phyloP scores from a whole-genome alignment of 805 yeast species.

The Scheffersomyces stipitis region DNA sequence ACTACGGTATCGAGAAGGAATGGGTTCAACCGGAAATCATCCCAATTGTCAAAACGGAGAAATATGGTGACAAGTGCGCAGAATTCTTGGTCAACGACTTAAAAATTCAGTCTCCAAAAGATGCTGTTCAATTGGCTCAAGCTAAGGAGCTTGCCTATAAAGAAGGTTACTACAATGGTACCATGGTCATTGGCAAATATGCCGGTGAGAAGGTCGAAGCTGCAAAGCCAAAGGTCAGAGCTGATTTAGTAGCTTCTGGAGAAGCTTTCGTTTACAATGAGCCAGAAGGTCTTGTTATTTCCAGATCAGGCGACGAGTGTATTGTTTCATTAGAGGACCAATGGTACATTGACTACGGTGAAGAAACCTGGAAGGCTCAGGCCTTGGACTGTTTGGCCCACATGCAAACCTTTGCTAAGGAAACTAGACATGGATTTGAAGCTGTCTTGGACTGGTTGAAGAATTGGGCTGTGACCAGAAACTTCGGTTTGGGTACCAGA shows the following conservation, averaged over 20 bases:
- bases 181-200: conserved; percentile 75
- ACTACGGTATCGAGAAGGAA: conserved; percentile 76
- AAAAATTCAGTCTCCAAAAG: conserved; percentile 95
- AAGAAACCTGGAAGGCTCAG: conserved; percentile 78
- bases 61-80: conserved; percentile 88
- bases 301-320: conserved; percentile 96
- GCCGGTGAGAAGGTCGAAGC: conserved; percentile 85
- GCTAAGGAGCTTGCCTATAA: conserved; percentile 96
- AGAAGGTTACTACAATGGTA: conserved; percentile 94
- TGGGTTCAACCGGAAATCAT: conserved; percentile 81
- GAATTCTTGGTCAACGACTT: conserved; percentile 77
- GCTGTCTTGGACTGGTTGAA: conserved; percentile 94
- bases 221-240: conserved; percentile 85
- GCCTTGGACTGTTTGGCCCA: conserved; percentile 74
- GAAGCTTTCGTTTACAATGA: conserved; percentile 89
- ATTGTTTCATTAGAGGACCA: conserved; percentile 97
- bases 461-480: conserved; percentile 98
- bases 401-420: conserved; percentile 79
- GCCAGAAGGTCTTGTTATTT: conserved; percentile 86
- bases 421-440: conserved; percentile 88
- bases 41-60: conserved; percentile 75
- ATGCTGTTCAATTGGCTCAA: conserved; percentile 75
- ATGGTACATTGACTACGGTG: conserved; percentile 98
- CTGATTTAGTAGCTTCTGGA: conserved; percentile 73
- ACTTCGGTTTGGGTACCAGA: conserved; percentile 91